Percentiles rank a stretch among this genome's conserved stretches.
Conservation (phyloP, 176 grass and related monocot species). For the Elymus sibiricus region DNA sequence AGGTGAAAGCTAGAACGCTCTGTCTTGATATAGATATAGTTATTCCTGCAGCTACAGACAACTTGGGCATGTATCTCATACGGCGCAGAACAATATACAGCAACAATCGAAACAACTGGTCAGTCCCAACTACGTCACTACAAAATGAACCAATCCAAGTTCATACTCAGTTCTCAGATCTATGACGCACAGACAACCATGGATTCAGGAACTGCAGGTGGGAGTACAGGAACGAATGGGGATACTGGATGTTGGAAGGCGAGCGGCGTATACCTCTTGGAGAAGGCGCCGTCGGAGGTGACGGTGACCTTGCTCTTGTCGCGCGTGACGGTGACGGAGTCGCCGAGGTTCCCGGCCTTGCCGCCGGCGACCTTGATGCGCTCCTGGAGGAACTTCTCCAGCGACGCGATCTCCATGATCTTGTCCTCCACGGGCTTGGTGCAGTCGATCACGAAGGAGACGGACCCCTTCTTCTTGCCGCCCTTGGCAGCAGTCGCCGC, state of each 20-base stretch:
- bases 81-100: neutral
- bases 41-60: neutral
- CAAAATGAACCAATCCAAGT: neutral
- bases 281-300: slow-evolving; percentile 78
- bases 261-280: slow-evolving; percentile 50
- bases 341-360: slow-evolving; percentile 82
- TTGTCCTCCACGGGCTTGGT: slow-evolving; percentile 92
- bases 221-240: too few relatives aligned
- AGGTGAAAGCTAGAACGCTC: neutral
- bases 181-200: neutral
- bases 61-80: neutral
- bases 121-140: neutral
- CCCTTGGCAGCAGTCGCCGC: slow-evolving; percentile 29
- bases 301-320: slow-evolving; percentile 83
- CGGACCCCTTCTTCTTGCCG: slow-evolving; percentile 86
- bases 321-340: slow-evolving; percentile 63
- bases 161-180: neutral
- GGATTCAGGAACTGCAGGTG: too few relatives aligned
- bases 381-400: slow-evolving; percentile 96
- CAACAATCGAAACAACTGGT: neutral
- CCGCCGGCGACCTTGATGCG: slow-evolving; percentile 91
- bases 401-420: slow-evolving; percentile 92
- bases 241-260: too few relatives aligned
- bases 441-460: slow-evolving; percentile 79
- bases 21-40: too few relatives aligned